A percentile compares a stretch with the other conserved stretches of the same genome.
These are phyloP conservation scores for Parietaria judaica DNA, from an alignment of 306 rosid genomes.

Conservation along the genomic window DNA sequence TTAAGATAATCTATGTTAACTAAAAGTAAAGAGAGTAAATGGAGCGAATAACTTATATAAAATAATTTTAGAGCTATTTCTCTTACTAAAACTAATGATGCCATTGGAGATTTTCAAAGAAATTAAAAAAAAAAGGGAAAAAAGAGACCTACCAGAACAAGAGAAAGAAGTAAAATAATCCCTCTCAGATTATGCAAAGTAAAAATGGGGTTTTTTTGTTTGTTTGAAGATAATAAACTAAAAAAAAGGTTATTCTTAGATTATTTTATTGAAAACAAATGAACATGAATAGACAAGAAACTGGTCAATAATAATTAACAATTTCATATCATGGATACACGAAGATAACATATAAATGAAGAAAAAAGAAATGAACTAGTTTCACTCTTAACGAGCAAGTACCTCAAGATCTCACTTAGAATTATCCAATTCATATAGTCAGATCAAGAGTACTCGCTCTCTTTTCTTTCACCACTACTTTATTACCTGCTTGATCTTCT, in stretches of 20 bases:
- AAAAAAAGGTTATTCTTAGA: not conserved
- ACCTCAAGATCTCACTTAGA: constrained; percentile 83
- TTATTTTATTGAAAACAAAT: not conserved
- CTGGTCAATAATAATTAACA: constrained; percentile 5
- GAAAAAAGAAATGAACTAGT: not conserved
- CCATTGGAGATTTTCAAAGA: too few relatives aligned
- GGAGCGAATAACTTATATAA: too few relatives aligned
- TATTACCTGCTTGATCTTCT: constrained; percentile 13
- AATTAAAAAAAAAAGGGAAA: too few relatives aligned
- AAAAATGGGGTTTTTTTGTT: too few relatives aligned
- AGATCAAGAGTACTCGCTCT: constrained; percentile 67
- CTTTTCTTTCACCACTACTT: constrained; percentile 17
- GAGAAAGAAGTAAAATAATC: too few relatives aligned
- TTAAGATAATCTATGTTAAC: too few relatives aligned
- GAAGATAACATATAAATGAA: not conserved
- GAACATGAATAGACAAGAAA: not conserved
- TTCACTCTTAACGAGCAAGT: constrained; percentile 31
- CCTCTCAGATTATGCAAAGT: too few relatives aligned
- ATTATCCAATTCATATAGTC: constrained; percentile 63
- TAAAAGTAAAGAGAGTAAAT: too few relatives aligned
- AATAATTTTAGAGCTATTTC: too few relatives aligned
- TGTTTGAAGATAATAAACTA: not conserved
- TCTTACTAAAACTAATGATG: too few relatives aligned
- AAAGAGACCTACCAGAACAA: too few relatives aligned
- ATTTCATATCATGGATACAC: constrained; percentile 4